These are phyloP conservation scores for Gentiana macrophylla DNA, from an alignment of 257 asterid genomes.

Conservation along the genomic window DNA sequence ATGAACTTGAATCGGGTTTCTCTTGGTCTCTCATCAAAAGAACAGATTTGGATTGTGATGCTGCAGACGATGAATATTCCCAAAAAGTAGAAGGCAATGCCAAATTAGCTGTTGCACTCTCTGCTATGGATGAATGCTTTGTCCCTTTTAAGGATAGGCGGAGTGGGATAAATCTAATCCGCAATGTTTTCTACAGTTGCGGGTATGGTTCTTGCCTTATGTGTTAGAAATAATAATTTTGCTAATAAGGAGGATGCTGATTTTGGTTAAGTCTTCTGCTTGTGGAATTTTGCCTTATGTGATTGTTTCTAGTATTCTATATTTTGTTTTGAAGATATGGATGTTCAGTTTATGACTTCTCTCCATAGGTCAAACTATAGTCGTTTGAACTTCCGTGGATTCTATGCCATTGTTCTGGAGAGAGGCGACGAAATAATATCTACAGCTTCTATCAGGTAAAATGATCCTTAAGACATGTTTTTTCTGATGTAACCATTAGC, in stretches of 20 bases:
- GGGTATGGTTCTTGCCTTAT: constrained; percentile 43
- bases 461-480: not conserved
- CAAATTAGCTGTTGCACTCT: constrained; percentile 82
- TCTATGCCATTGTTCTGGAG: constrained; percentile 30
- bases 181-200: constrained; percentile 69
- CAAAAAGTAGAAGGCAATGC: constrained; percentile 92
- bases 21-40: constrained; percentile 93
- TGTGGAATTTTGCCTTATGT: not conserved
- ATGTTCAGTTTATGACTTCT: constrained; percentile 1
- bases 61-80: constrained; percentile 45
- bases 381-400: constrained; percentile 68
- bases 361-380: constrained; percentile 63
- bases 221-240: constrained; percentile 2
- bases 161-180: constrained; percentile 81
- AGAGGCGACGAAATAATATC: no score
- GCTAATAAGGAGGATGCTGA: not conserved
- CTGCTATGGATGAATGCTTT: constrained; percentile 95
- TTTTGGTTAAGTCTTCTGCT: not conserved
- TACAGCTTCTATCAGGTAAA: no score
- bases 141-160: constrained; percentile 81
- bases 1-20: constrained; percentile 79
- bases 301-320: not conserved
- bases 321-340: not conserved
- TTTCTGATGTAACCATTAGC: not conserved
- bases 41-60: constrained; percentile 50